These are phyloP conservation scores for Pythium phragmitis DNA, from an alignment of 352 stramenopile species.

Conservation along the genomic window DNA sequence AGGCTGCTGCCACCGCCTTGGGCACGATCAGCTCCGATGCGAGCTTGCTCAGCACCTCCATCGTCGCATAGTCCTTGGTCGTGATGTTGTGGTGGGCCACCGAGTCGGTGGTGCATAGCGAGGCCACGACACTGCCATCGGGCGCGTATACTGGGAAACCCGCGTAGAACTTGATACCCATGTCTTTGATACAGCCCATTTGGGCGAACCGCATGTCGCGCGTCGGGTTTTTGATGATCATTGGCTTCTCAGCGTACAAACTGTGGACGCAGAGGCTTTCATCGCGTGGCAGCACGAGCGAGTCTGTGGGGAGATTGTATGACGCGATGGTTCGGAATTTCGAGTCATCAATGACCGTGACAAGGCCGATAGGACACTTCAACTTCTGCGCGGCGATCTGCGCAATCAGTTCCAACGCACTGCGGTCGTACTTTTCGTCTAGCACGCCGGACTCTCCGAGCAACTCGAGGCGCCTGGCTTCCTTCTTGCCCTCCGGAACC, in stretches of 20 bases:
- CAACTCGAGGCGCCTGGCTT: slow-evolving; percentile 41
- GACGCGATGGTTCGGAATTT: slow-evolving; percentile 49
- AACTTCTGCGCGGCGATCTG: slow-evolving; percentile 55
- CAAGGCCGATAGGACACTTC: slow-evolving; percentile 57
- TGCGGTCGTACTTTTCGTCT: slow-evolving; percentile 36
- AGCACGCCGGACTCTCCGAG: slow-evolving; percentile 52
- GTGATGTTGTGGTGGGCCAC: slow-evolving; percentile 56
- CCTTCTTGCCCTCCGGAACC: slow-evolving; percentile 36
- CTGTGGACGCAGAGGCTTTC: slow-evolving; percentile 53
- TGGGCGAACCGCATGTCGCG: slow-evolving; percentile 64
- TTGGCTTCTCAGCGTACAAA: slow-evolving; percentile 56
- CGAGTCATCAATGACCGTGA: slow-evolving; percentile 57
- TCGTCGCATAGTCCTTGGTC: slow-evolving; percentile 74
- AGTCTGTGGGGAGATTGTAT: slow-evolving; percentile 38
- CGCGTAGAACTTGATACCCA: slow-evolving; percentile 65
- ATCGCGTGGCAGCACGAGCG: slow-evolving; percentile 35
- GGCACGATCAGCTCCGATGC: slow-evolving; percentile 42
- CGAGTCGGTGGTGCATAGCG: slow-evolving; percentile 41
- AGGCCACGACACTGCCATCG: slow-evolving; percentile 45
- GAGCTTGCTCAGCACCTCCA: slow-evolving; percentile 57
- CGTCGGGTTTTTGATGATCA: slow-evolving; percentile 63
- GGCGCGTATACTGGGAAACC: slow-evolving; percentile 53
- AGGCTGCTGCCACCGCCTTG: neutral
- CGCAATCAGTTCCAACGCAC: slow-evolving; percentile 52
- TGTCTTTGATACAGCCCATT: slow-evolving; percentile 43